These are phyloP conservation scores for Vitis hybrid DNA, from an alignment of 177 flowering plant species.

Conservation along the genomic window DNA sequence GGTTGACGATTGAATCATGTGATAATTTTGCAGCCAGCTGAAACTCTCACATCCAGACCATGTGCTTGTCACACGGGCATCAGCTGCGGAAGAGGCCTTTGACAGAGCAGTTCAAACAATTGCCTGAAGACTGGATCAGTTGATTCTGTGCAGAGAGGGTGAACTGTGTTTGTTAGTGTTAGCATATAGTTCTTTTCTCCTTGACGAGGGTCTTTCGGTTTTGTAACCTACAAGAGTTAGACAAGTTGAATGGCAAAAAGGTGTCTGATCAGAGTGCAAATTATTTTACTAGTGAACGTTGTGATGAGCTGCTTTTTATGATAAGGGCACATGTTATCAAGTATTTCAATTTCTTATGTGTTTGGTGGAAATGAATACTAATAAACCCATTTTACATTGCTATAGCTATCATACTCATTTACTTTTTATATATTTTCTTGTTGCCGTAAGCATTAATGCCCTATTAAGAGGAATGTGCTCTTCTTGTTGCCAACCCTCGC, in stretches of 20 bases:
- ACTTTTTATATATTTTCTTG: too few species aligned
- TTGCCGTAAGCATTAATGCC: too few species aligned
- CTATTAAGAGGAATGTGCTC: too few species aligned
- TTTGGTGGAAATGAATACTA: too few species aligned
- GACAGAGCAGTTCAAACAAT: constrained; percentile 78
- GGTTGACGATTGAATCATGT: not conserved
- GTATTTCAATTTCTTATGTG: too few species aligned
- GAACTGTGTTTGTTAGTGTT: constrained; percentile 1
- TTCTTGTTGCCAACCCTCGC: too few species aligned
- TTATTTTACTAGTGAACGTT: too few species aligned
- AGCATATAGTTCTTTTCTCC: not conserved
- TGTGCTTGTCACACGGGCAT: constrained; percentile 63
- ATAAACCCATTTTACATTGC: too few species aligned
- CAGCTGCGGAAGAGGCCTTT: constrained; percentile 76
- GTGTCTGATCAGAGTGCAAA: not conserved
- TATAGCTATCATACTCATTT: too few species aligned
- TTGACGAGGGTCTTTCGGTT: not conserved
- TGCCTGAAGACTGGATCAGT: constrained; percentile 30
- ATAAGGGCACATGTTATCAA: too few species aligned
- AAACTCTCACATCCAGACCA: constrained; percentile 83
- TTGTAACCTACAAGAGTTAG: constrained; percentile 11
- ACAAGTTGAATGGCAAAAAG: constrained; percentile 1
- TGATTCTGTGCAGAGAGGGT: constrained; percentile 1
- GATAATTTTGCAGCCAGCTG: constrained; percentile 78
- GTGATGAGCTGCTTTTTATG: too few species aligned